A percentile compares a stretch with the other conserved stretches of the same genome.
These are phyloP conservation scores for Blakeslea trispora DNA, from an alignment of 371 early-diverging fungal genomes.

Conservation along the genomic window DNA sequence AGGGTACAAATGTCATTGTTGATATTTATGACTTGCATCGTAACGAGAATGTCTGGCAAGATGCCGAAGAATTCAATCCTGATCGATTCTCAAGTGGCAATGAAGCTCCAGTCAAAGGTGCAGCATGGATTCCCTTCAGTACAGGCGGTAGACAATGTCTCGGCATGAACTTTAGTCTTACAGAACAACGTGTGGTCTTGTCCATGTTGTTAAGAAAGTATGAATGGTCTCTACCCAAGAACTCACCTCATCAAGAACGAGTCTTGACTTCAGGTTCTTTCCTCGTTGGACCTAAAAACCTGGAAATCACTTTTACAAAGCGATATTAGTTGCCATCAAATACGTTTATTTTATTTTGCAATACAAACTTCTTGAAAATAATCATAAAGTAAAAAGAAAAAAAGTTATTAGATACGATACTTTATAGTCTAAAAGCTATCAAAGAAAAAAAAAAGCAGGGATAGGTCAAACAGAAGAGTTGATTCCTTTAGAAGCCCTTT, in stretches of 20 bases:
- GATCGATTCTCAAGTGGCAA: constrained; percentile 13
- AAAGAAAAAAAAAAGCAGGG: too few relatives aligned
- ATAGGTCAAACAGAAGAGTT: too few relatives aligned
- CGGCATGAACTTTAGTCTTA: constrained; percentile 50
- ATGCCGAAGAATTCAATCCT: constrained; percentile 14
- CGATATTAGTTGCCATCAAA: too few relatives aligned
- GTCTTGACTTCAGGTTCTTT: not conserved
- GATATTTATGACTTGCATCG: constrained; percentile 41
- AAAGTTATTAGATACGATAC: too few relatives aligned
- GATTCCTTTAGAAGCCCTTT: too few relatives aligned
- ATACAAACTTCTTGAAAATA: too few relatives aligned
- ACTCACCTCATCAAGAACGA: constrained; percentile 14
- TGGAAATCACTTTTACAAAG: not conserved
- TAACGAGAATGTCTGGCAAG: constrained; percentile 31
- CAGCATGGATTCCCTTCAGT: constrained; percentile 38
- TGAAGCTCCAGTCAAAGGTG: constrained; percentile 7
- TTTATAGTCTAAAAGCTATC: too few relatives aligned
- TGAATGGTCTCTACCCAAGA: constrained; percentile 11
- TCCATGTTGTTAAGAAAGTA: constrained; percentile 36
- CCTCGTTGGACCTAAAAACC: not conserved
- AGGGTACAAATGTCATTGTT: constrained; percentile 38
- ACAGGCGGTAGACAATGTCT: constrained; percentile 34
- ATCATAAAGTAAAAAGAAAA: too few relatives aligned
- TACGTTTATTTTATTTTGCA: too few relatives aligned
- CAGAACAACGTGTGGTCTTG: constrained; percentile 47